Evolutionary conservation across 208 protist species (phyloP), one percentile per base, ranked within the genome.

Genomic region (Trichomonas gallinae): DNA sequence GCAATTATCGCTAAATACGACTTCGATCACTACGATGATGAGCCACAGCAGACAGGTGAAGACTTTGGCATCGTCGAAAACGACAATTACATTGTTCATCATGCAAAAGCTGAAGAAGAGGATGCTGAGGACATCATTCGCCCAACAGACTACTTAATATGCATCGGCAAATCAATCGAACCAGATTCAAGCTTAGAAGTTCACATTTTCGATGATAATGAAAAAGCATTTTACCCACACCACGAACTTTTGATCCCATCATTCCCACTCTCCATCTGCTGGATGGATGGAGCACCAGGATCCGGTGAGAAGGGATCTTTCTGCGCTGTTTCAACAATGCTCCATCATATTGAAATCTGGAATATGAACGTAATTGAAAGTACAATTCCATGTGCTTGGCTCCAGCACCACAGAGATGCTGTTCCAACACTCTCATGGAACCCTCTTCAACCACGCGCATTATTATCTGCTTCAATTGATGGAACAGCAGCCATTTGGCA

Each of bases 381-480:
- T 38, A 93, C 45, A 34, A 48, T 42, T 38, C 87, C 87, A 51
- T 38, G 13, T 48, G 87, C 87, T 38, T 42, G 42, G 17, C 40
- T 93, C 4, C 40, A 51, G 44, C 45, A 48, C 26, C 87, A 93
- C 46, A 34, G 51, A 38, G 87, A 93, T 51, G 23, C 87, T 40
- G 87, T 93, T 93, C 87, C 87, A n/a, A 44, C 40, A 34, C 87
- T 93, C 17, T 93, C 87, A 51, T 93, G 87, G 87, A 93, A 93
- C 36, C 17, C 45, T 17, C 23, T 44, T 36, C 40, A 93, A 26
- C 40, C 40, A 48, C 13, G 40, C 6, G 40, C 44, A 42, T 51
- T 93, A 58, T 38, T 93, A 21, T 93, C 87, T 10, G 87, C 87
- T 10, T 93, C 87, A 48, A 93, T 93, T 38, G 87, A 93, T 51